phyloP scores from a whole-genome alignment of 1,139 yeast species.

The Yarrowia galli region DNA sequence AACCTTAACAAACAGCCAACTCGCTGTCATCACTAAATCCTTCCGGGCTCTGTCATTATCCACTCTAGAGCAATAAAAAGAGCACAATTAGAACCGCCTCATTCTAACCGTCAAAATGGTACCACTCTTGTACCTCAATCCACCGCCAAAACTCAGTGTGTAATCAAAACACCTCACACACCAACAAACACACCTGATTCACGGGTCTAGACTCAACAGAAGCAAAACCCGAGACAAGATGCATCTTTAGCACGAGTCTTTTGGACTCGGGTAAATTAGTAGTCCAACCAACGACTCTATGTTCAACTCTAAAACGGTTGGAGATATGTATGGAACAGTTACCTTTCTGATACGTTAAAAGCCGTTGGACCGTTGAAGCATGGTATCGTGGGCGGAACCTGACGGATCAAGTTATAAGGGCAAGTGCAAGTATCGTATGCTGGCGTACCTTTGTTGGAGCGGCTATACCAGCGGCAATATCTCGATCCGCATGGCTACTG shows the following conservation, averaged over 20 bases:
- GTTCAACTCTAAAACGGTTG: not conserved
- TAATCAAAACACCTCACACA: too few relatives aligned
- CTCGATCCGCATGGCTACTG: not conserved
- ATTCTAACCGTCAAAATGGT: too few relatives aligned
- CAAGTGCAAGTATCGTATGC: not conserved
- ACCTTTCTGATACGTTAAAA: too few relatives aligned
- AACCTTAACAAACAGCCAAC: too few relatives aligned
- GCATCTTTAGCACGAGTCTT: not conserved
- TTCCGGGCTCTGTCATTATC: too few relatives aligned
- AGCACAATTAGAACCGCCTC: not conserved
- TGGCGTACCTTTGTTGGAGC: not conserved
- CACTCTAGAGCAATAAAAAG: not conserved
- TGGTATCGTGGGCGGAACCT: too few relatives aligned
- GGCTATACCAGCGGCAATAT: not conserved
- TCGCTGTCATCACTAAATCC: too few relatives aligned
- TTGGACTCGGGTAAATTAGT: not conserved
- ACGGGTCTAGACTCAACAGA: too few relatives aligned
- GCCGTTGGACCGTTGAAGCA: not conserved
- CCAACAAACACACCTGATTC: too few relatives aligned
- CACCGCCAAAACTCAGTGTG: too few relatives aligned
- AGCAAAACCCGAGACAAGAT: not conserved
- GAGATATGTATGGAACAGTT: too few relatives aligned
- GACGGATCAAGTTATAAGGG: not conserved
- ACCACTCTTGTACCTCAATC: not conserved
- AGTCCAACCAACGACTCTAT: constrained; percentile 1